Base-by-base conservation (phyloP, 305 asterid genomes). In the Ilex paraguariensis region DNA sequence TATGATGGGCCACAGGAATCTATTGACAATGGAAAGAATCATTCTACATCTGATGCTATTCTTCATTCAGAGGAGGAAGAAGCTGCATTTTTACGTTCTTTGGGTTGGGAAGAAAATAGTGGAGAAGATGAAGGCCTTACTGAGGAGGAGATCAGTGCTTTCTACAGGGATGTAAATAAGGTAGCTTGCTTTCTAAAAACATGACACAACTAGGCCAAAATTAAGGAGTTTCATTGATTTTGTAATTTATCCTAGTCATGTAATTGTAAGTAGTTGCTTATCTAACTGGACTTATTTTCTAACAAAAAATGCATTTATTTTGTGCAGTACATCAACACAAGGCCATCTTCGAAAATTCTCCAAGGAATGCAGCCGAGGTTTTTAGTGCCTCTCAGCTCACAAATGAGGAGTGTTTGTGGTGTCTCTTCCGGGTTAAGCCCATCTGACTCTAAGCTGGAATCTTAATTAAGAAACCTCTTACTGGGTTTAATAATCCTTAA, bases 21-120 rank as follows among this genome's bases (percentile, higher is more conserved):
- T 65, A 74, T 48, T 56, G 28, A 21, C 28, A 80, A 77, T 64
- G 87, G 83, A 15, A 75, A 66, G 75, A 78, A 66, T 16, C 67
- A 77, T 73, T 67, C 73, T 21, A 70, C 67, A 62, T 64, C 67
- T 39, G 81, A 76, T 70, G 82, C 85, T 46, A 61, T 78, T 15
- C 45, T 54, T 31, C 72, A 78, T 60, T 63, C 96, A 0, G 99
- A 89, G 68, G 96, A 90, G 79, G 98, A 87, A 81, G 99, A 94
- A 77, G 83, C 95, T 73, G 93, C 91, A 30, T 84, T 94, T 67
- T 75, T 94, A 59, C 95, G 90, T 59, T 82, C 93, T 42, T 60
- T 94, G 78, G 99, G 99, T 32, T 94, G 99, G 99, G 95, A 90
- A 74, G 99, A 93, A 76, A 83, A 90, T 65, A 67, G 73, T 63